Evolutionary conservation across 108 stramenopile genomes (phyloP).

Genomic region (Discostella stelligeroides): DNA sequence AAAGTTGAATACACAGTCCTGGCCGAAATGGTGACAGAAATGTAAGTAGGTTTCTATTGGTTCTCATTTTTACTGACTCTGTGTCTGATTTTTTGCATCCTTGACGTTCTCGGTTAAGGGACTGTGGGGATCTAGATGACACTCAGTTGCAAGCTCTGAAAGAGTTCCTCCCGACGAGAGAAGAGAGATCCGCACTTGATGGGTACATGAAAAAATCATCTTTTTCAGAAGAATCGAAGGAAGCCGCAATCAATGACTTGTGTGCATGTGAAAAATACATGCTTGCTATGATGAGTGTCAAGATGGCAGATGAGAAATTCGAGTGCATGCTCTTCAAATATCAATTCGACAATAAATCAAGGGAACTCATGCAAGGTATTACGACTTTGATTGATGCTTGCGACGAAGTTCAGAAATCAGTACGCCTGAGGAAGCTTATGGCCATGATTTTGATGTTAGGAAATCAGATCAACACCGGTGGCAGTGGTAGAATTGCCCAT

Average conservation of each 20-base stretch:
- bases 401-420: slow-evolving; percentile 76
- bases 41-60: no score
- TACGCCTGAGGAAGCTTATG: slow-evolving; percentile 82
- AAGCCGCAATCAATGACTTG: slow-evolving; percentile 58
- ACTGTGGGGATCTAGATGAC: slow-evolving; percentile 67
- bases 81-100: neutral
- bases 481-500: slow-evolving; percentile 76
- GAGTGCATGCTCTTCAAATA: slow-evolving; percentile 84
- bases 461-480: slow-evolving; percentile 92
- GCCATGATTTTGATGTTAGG: slow-evolving; percentile 90
- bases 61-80: neutral
- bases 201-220: slow-evolving; percentile 66
- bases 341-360: slow-evolving; percentile 72
- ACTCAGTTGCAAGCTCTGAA: slow-evolving; percentile 78
- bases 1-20: slow-evolving; percentile 69
- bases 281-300: slow-evolving; percentile 74
- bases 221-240: slow-evolving; percentile 43
- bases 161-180: slow-evolving; percentile 77
- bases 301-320: slow-evolving; percentile 68
- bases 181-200: slow-evolving; percentile 64
- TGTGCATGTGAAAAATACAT: slow-evolving; percentile 87
- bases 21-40: slow-evolving; percentile 70
- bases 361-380: slow-evolving; percentile 65
- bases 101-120: slow-evolving; percentile 35
- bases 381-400: slow-evolving; percentile 74